Evolutionary conservation across 2,329 filamentous ascomycete genomes (phyloP), one percentile per base, ranked within the genome.

Genomic region (Tolypocladium tropicale): DNA sequence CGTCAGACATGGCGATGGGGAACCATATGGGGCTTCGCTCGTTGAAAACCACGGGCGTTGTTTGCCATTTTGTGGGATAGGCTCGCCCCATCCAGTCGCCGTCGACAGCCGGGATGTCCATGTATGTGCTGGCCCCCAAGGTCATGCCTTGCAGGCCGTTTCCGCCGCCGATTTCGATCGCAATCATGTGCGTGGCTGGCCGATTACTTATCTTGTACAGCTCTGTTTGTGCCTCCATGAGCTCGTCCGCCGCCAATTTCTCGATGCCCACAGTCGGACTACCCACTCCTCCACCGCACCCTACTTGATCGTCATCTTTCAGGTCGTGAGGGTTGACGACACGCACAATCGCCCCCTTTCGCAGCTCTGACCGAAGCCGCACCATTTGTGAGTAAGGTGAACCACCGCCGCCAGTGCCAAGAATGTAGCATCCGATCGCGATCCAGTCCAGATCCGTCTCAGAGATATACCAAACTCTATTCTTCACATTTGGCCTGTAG

Each of bases 161-260:
- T 5, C 77, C 78, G 7, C 85, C 84, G n/a, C 85, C 85, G 55
- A 88, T 84, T 62, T 88, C 84, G 12, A 86, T 67, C 1, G 81
- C 76, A 58, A 87, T 81, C 58, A 86, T 78, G 39, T 81, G 79
- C 23, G 82, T 79, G 25, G 80, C 76, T 1, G 66, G 64, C 18
- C 68, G 65, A 39, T 73, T 69, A 52, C 77, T 71, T 32, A 78
- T 76, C 52, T 78, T 76, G 66, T 79, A 82, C 12, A 86, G 70
- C 62, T 80, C 80, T 1, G 63, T 61, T 57, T 80, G 78, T 2
- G 78, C 72, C 52, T 81, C 67, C 43, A 77, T 69, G 62, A 80
- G 75, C 64, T 85, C 82, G 61, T 82, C 76, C 14, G 79, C 80
- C 1, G 76, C 73, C 0, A 84, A 74, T 61, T 83, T 82, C 68